Percentiles rank a stretch among this genome's conserved stretches.
Conservation (phyloP, 192 early-diverging fungal genomes). For the Ambispora gerdemannii region DNA sequence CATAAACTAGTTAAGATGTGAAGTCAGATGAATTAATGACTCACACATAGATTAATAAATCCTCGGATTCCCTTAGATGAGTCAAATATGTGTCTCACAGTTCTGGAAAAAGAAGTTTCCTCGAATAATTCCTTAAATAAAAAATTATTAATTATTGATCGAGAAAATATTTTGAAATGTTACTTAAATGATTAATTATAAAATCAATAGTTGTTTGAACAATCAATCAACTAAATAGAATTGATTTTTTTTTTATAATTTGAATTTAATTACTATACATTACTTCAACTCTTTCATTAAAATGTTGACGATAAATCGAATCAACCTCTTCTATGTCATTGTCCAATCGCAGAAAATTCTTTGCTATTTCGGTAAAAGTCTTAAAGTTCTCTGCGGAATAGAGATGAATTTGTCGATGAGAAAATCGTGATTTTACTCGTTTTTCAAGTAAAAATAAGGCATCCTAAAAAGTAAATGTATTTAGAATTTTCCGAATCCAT, state of each 20-base stretch:
- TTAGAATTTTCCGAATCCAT: background rate
- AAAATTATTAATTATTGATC: background rate
- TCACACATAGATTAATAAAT: constrained; percentile 55
- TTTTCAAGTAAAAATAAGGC: constrained; percentile 86
- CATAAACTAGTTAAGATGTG: background rate
- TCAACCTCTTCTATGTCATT: constrained; percentile 15
- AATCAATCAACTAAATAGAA: constrained; percentile 7
- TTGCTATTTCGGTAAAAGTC: constrained; percentile 58
- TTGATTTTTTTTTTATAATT: background rate
- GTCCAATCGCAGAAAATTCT: constrained; percentile 42
- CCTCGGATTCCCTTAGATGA: constrained; percentile 53
- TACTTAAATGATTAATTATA: background rate
- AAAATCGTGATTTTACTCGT: constrained; percentile 92
- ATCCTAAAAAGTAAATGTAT: constrained; percentile 49
- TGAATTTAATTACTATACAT: constrained; percentile 15
- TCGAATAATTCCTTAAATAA: constrained; percentile 44
- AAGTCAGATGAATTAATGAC: constrained; percentile 5
- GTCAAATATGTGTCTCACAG: constrained; percentile 56
- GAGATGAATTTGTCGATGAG: constrained; percentile 76
- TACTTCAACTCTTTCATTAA: constrained; percentile 51
- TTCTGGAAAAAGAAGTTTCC: constrained; percentile 37
- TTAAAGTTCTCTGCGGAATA: constrained; percentile 55
- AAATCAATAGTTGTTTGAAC: background rate
- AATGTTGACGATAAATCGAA: constrained; percentile 36
- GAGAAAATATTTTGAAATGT: background rate